A percentile compares a stretch with the other conserved stretches of the same genome.
Conservation (phyloP, 768 basidiomycete genomes). For the Boletus subcaerulescens region DNA sequence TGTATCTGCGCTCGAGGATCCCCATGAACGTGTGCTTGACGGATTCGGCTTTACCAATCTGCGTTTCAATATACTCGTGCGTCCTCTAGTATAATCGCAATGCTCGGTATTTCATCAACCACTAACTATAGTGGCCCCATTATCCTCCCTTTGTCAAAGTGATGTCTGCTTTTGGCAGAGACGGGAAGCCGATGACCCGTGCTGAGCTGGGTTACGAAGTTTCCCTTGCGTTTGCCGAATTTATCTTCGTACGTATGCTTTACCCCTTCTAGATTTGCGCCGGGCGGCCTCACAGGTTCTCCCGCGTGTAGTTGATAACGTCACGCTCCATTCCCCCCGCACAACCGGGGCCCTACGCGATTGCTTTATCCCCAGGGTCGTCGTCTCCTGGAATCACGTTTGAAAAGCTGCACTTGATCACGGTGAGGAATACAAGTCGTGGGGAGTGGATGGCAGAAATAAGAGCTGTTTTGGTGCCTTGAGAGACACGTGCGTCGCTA, state of each 20-base stretch:
- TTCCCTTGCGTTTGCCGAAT: conserved; percentile 29
- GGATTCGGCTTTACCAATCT: conserved; percentile 16
- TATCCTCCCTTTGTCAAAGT: conserved; percentile 23
- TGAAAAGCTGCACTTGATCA: conserved; percentile 23
- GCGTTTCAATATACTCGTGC: conserved; percentile 23
- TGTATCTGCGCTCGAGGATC: conserved; percentile 17
- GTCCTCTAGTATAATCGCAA: background rate
- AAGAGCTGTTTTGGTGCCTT: conserved; percentile 16
- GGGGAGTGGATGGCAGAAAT: conserved; percentile 30
- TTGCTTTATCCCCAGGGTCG: conserved; percentile 12
- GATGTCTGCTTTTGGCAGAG: conserved; percentile 21
- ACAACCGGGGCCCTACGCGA: conserved; percentile 19
- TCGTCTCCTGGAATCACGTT: conserved; percentile 19
- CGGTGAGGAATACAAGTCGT: conserved; percentile 25
- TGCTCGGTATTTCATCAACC: background rate
- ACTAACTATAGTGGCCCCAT: conserved; percentile 22
- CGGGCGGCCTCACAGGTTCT: conserved; percentile 1
- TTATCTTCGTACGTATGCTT: conserved; percentile 24
- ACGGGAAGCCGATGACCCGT: conserved; percentile 19
- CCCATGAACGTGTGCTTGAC: conserved; percentile 20
- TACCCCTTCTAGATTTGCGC: background rate
- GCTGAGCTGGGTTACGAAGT: conserved; percentile 27
- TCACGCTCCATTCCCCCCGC: conserved; percentile 6
- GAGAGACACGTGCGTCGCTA: conserved; percentile 12
- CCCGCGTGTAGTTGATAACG: conserved; percentile 18